phyloP scores from a whole-genome alignment of 495 filamentous ascomycete genomes.

The Talaromyces borbonicus region DNA sequence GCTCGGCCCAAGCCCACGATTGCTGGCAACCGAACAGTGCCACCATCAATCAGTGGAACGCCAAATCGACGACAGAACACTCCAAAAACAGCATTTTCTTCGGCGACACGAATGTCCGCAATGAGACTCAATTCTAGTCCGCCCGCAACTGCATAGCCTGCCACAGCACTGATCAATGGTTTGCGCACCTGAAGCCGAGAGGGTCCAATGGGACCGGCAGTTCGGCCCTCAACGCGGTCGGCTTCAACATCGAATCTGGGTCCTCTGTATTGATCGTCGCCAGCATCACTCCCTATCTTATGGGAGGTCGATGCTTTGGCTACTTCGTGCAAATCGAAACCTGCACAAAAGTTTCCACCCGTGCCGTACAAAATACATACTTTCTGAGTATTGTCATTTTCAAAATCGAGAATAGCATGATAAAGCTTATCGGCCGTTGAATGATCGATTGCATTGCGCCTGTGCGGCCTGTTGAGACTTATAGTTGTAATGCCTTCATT shows the following conservation, averaged over 20 bases:
- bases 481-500: slow-evolving; percentile 32
- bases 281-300: background rate
- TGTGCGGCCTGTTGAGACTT: slow-evolving; percentile 28
- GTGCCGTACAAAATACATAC: slow-evolving; percentile 32
- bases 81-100: slow-evolving; percentile 38
- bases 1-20: slow-evolving; percentile 40
- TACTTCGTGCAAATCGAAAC: slow-evolving; percentile 32
- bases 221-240: slow-evolving; percentile 17
- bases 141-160: slow-evolving; percentile 40
- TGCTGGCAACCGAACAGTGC: slow-evolving; percentile 36
- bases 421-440: slow-evolving; percentile 29
- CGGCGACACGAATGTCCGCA: slow-evolving; percentile 36
- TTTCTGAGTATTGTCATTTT: slow-evolving; percentile 33
- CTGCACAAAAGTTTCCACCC: slow-evolving; percentile 35
- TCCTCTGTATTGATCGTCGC: background rate
- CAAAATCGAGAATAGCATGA: slow-evolving; percentile 30
- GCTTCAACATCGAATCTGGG: background rate
- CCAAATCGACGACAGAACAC: slow-evolving; percentile 42
- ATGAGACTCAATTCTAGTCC: slow-evolving; percentile 38
- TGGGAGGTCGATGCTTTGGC: slow-evolving; percentile 14
- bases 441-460: slow-evolving; percentile 31
- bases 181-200: slow-evolving; percentile 30
- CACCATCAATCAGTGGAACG: slow-evolving; percentile 41
- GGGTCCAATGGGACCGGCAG: slow-evolving; percentile 35
- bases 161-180: slow-evolving; percentile 33